Evolutionary conservation across 441 rosid species (phyloP).

Genomic region (Eutrema salsugineum): DNA sequence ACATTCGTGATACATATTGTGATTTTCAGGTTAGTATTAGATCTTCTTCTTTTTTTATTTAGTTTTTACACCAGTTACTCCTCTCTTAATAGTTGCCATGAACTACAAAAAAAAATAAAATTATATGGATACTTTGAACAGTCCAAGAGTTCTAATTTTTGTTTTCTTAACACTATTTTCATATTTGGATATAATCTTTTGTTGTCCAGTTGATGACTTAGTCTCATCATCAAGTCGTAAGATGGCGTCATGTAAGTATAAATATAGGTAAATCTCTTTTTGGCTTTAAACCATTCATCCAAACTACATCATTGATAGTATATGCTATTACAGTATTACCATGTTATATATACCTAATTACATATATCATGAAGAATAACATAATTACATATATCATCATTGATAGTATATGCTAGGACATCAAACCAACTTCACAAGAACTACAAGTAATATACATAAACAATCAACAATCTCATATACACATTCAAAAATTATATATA

Average conservation of each 20-base stretch:
- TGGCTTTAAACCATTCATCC: not conserved
- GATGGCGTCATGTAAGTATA: not conserved
- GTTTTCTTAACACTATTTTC: too few relatives aligned
- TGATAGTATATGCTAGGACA: not conserved
- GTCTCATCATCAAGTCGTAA: not conserved
- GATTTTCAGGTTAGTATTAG: too few relatives aligned
- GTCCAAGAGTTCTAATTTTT: too few relatives aligned
- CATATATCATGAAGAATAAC: not conserved
- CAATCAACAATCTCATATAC: not conserved
- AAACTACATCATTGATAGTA: not conserved
- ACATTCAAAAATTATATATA: not conserved
- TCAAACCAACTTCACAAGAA: slow-evolving; percentile 2
- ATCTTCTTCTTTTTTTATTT: too few relatives aligned
- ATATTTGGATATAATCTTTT: not conserved
- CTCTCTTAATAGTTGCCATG: too few relatives aligned
- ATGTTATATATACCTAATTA: not conserved
- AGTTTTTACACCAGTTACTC: too few relatives aligned
- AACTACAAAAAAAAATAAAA: too few relatives aligned
- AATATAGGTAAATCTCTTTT: not conserved
- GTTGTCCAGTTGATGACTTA: not conserved
- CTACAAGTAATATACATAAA: not conserved
- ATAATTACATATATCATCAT: not conserved
- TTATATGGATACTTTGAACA: too few relatives aligned
- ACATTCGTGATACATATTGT: too few relatives aligned
- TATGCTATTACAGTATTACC: not conserved